phyloP scores from a whole-genome alignment of 2,329 filamentous ascomycete genomes.

The Xylariaceae sp. region DNA sequence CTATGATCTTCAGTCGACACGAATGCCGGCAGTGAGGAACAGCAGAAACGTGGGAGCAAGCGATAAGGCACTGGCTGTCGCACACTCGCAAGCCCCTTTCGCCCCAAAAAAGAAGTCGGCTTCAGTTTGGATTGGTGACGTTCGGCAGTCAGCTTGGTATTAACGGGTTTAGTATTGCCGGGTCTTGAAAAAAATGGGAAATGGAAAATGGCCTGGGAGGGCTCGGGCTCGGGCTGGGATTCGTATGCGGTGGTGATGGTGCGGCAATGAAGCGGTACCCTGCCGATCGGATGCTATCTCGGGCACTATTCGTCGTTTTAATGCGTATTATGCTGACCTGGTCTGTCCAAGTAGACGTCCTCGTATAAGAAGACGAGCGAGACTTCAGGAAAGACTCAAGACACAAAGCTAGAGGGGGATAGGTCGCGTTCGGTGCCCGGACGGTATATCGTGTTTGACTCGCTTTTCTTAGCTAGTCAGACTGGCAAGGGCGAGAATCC shows the following conservation, averaged over 20 bases:
- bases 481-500: constrained; percentile 7
- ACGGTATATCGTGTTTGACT: constrained; percentile 8
- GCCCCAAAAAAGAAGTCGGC: constrained; percentile 3
- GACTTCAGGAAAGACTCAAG: background rate
- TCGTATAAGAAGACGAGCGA: background rate
- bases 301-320: constrained; percentile 1
- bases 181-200: constrained; percentile 8
- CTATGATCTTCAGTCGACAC: constrained; percentile 12
- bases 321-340: background rate
- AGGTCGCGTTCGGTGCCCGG: constrained; percentile 10
- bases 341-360: background rate
- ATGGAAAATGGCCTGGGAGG: background rate
- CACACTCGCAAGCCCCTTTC: constrained; percentile 12
- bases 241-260: constrained; percentile 4
- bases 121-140: constrained; percentile 12
- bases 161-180: background rate
- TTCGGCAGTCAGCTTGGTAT: constrained; percentile 3
- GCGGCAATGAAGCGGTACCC: constrained; percentile 11
- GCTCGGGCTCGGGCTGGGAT: constrained; percentile 4
- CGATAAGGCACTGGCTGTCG: constrained; percentile 12
- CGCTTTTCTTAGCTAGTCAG: constrained; percentile 4
- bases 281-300: constrained; percentile 13
- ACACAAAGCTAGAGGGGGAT: background rate
- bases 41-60: constrained; percentile 14
- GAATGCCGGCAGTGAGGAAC: constrained; percentile 8